Evolutionary conservation across 192 early-diverging fungal species (phyloP).

Genomic region (Backusella circina): DNA sequence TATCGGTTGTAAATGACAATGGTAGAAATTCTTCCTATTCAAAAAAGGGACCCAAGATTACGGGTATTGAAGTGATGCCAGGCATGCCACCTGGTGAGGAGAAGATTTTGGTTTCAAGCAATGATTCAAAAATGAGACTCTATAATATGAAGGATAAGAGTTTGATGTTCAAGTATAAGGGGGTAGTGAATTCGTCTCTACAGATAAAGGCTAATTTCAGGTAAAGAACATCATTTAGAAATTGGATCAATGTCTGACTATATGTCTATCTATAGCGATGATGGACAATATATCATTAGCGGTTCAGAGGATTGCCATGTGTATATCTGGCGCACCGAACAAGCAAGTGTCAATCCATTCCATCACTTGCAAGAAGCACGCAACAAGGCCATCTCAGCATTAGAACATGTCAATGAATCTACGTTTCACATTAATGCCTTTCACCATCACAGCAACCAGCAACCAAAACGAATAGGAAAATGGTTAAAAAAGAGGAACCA

Average conservation of each 20-base stretch:
- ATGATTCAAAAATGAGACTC: slow-evolving; percentile 75
- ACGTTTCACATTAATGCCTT: background rate
- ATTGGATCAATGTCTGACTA: background rate
- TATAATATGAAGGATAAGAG: slow-evolving; percentile 70
- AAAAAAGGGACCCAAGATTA: slow-evolving; percentile 67
- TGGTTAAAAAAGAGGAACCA: slow-evolving; percentile 15
- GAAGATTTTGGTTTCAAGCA: slow-evolving; percentile 64
- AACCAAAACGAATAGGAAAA: slow-evolving; percentile 5
- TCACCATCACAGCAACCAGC: background rate
- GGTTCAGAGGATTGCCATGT: slow-evolving; percentile 75
- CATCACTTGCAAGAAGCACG: slow-evolving; percentile 16
- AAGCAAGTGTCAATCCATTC: background rate
- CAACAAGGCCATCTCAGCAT: slow-evolving; percentile 11
- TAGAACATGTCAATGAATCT: slow-evolving; percentile 4
- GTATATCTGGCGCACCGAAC: slow-evolving; percentile 62
- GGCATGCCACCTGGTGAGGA: slow-evolving; percentile 51
- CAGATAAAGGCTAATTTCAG: slow-evolving; percentile 70
- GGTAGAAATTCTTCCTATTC: slow-evolving; percentile 39
- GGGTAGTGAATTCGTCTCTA: slow-evolving; percentile 59
- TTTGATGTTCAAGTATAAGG: slow-evolving; percentile 74
- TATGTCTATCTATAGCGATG: slow-evolving; percentile 36
- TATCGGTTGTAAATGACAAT: slow-evolving; percentile 46
- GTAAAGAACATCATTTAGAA: slow-evolving; percentile 1
- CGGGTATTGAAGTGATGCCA: slow-evolving; percentile 66
- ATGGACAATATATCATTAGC: slow-evolving; percentile 74